Conservation (phyloP, 2,329 filamentous ascomycete species). For the Penicillium hesseltinei region DNA sequence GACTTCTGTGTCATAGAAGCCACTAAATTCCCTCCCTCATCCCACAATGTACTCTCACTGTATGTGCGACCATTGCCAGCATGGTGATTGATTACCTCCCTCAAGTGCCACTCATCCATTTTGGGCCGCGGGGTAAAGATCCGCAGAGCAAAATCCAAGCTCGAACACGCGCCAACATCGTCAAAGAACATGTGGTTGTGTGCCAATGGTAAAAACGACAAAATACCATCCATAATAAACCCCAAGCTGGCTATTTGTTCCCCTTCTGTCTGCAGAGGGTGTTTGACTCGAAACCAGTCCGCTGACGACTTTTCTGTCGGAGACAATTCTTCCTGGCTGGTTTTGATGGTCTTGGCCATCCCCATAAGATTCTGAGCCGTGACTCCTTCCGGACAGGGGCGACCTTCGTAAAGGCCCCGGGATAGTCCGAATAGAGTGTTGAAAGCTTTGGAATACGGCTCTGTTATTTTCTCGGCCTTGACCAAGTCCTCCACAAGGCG, state of each 20-base stretch:
- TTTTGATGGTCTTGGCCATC: neutral
- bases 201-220: neutral
- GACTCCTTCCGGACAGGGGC: neutral
- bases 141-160: neutral
- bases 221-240: neutral
- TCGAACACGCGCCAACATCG: neutral
- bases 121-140: neutral
- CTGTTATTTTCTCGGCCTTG: neutral
- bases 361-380: neutral
- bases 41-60: constrained; percentile 47
- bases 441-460: neutral
- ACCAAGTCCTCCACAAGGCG: neutral
- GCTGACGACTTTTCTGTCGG: neutral
- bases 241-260: neutral
- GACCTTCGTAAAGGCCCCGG: neutral
- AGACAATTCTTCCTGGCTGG: neutral
- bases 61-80: constrained; percentile 47
- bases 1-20: constrained; percentile 52
- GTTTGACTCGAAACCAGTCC: neutral
- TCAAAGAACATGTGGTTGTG: neutral
- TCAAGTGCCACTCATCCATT: neutral
- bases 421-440: neutral
- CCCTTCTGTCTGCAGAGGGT: neutral
- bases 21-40: constrained; percentile 45
- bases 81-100: neutral